Evolutionary conservation across 2,329 filamentous ascomycete genomes (phyloP), one percentile per base, ranked within the genome.

Genomic region (Monosporascus sp.): DNA sequence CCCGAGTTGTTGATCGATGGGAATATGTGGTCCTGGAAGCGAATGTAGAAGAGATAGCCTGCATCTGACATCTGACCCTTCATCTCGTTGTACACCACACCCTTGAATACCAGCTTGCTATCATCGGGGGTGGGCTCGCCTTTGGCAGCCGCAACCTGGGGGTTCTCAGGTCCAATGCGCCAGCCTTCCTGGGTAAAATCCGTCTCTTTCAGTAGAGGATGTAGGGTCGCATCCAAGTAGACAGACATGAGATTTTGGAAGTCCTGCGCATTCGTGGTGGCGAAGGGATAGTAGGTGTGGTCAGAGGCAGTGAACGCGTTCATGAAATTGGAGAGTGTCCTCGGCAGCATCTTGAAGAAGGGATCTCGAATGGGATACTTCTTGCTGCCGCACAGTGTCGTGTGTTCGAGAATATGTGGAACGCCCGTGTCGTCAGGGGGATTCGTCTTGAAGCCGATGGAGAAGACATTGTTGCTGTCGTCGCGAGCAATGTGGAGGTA

Each of bases 281-380:
- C 92, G 70, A 99, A 99, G 2, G 94, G 94, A 67, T 99, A 99
- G 61, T 90, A 96, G 11, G 94, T 99, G 70, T 99, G 92, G 66
- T 97, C 93, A 22, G 91, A 88, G 25, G 92, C 91, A 43, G 94
- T 99, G 68, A 97, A 96, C 56, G 94, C 94, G 70, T 99, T 99
- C 94, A 99, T 99, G 68, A 97, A 99, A 72, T 97, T 99, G 59
- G 94, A 97, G n/a, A 99, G 80, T 5, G 94, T 97, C 62, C 94
- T 85, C 22, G 94, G 94, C 25, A 99, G 82, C 94, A 99, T 99
- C 81, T 97, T 99, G 79, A 99, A 99, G 78, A 99, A 99, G 0
- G 94, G 94, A 66, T 99, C 94, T 57, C 94, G 90, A 54, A 99
- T 93, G n/a, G 94, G 94, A 68, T 92, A 96, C 86, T 95, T 96